Conservation (phyloP, 73 alveolate genomes). For the Effrenium voratum region DNA sequence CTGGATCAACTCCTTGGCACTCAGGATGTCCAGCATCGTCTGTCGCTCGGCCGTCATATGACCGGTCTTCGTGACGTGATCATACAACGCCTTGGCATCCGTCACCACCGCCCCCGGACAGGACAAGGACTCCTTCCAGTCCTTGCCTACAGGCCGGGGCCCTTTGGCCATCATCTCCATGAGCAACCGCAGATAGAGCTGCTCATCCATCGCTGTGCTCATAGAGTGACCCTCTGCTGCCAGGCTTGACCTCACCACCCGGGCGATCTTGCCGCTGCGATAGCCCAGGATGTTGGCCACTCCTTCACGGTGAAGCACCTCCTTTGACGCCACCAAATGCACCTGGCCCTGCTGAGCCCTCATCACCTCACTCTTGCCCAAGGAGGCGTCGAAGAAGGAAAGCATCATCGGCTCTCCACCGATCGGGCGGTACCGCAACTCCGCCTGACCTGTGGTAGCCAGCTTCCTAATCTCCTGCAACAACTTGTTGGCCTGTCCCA, state of each 20-base stretch:
- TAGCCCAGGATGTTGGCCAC: neutral
- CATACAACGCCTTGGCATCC: neutral
- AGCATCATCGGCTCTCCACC: neutral
- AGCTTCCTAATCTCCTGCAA: neutral
- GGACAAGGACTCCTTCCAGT: neutral
- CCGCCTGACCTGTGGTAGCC: neutral
- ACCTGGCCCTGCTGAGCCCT: neutral
- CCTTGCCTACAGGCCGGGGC: no score
- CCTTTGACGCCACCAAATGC: neutral
- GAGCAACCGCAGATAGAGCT: neutral
- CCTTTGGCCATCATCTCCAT: neutral
- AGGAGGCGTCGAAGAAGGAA: conserved; percentile 1
- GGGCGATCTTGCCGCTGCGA: neutral
- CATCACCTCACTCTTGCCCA: neutral
- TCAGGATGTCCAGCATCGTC: neutral
- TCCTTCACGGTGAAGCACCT: neutral
- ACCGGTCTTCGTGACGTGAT: neutral
- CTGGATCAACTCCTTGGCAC: neutral
- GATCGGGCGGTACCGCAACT: neutral
- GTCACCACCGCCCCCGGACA: neutral
- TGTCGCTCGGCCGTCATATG: neutral
- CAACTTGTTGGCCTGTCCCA: neutral
- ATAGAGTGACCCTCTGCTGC: neutral
- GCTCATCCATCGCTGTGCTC: neutral
- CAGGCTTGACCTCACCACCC: neutral